These are phyloP conservation scores for Coccomyxa sp. DNA, from an alignment of 139 green algal species.

Conservation along the genomic window DNA sequence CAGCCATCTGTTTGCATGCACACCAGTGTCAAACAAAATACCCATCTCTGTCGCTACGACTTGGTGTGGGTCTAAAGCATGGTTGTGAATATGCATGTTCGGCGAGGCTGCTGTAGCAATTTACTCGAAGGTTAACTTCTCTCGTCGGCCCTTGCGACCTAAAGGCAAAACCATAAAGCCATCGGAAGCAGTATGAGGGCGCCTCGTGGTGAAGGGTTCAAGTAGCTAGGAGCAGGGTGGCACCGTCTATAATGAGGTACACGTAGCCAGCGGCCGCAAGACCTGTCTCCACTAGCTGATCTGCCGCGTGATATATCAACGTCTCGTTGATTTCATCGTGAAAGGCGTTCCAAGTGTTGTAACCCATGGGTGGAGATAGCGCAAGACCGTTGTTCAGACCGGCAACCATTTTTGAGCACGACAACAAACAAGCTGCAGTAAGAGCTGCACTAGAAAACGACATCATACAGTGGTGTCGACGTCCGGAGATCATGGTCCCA, in stretches of 20 bases:
- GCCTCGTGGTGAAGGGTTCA: too few relatives aligned
- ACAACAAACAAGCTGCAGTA: too few relatives aligned
- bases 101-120: not conserved
- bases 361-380: constrained; percentile 21
- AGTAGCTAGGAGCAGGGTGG: not conserved
- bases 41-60: too few relatives aligned
- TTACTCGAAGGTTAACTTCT: not conserved
- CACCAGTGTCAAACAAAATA: not conserved
- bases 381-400: constrained; percentile 20
- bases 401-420: not conserved
- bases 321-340: constrained; percentile 32
- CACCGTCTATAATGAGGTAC: constrained; percentile 34
- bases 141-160: not conserved
- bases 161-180: not conserved
- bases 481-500: too few relatives aligned
- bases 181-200: not conserved
- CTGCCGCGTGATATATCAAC: constrained; percentile 24
- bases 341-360: constrained; percentile 38
- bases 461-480: too few relatives aligned
- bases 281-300: constrained; percentile 30
- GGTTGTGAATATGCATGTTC: too few relatives aligned
- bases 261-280: constrained; percentile 31
- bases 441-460: too few relatives aligned
- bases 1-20: constrained; percentile 15
- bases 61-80: too few relatives aligned